phyloP scores from a whole-genome alignment of 805 yeast species.

The Candida mattraensis region DNA sequence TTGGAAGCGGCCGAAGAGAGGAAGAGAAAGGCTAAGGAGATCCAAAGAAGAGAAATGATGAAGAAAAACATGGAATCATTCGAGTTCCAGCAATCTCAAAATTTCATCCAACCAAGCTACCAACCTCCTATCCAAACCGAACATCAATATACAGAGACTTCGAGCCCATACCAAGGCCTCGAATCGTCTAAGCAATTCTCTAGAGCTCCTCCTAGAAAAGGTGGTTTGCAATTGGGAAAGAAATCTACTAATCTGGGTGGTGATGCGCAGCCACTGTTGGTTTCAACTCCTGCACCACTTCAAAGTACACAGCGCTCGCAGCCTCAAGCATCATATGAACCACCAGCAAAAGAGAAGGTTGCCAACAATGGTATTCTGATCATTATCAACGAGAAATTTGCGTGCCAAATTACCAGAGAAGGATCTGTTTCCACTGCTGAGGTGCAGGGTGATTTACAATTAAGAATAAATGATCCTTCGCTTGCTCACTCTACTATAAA shows the following conservation, averaged over 20 bases:
- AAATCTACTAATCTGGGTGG: conserved; percentile 31
- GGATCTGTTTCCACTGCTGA: conserved; percentile 72
- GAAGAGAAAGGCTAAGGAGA: conserved; percentile 90
- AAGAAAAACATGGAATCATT: conserved; percentile 52
- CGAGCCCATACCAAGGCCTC: conserved; percentile 9
- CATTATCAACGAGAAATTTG: conserved; percentile 71
- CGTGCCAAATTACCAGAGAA: conserved; percentile 79
- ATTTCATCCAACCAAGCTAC: conserved; percentile 20
- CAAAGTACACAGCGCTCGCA: conserved; percentile 17
- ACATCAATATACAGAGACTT: conserved; percentile 14
- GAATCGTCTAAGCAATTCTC: conserved; percentile 16
- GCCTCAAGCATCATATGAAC: conserved; percentile 17
- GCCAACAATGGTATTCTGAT: conserved; percentile 77
- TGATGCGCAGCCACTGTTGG: conserved; percentile 31
- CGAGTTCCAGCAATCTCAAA: conserved; percentile 24
- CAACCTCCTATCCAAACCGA: conserved; percentile 26
- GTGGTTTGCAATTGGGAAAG: conserved; percentile 80
- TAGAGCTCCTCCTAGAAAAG: conserved; percentile 50
- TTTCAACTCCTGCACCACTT: conserved; percentile 28
- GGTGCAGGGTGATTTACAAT: conserved; percentile 86
- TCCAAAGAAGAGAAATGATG: conserved; percentile 75
- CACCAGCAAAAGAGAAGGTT: conserved; percentile 35
- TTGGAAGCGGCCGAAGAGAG: conserved; percentile 96
- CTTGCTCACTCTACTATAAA: conserved; percentile 66
- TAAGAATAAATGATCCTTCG: conserved; percentile 78